Conservation (phyloP, 805 yeast species). For the Yamadazyma ubonensis region DNA sequence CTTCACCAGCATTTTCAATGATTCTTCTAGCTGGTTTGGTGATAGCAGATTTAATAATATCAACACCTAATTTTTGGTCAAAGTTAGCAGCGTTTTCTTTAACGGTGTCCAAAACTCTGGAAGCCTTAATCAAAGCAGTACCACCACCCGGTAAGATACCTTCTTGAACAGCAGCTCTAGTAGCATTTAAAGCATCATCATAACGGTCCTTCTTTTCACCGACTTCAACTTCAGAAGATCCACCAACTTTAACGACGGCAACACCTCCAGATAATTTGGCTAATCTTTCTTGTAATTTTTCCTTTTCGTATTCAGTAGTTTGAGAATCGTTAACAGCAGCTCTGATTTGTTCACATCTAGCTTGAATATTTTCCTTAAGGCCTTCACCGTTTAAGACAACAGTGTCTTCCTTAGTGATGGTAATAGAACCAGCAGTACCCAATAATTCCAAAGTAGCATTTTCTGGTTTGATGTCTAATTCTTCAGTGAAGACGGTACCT, state of each 20-base stretch:
- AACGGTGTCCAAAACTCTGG: conserved; percentile 67
- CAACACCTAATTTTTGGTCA: conserved; percentile 95
- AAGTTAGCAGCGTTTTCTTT: conserved; percentile 72
- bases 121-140: conserved; percentile 93
- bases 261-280: conserved; percentile 98
- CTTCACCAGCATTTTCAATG: conserved; percentile 95
- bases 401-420: conserved; percentile 94
- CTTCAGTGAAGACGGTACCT: conserved; percentile 90
- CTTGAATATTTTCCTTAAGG: conserved; percentile 69
- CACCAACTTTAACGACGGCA: conserved; percentile 97
- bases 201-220: conserved; percentile 99
- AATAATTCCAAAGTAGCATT: conserved; percentile 85
- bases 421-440: conserved; percentile 88
- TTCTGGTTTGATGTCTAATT: conserved; percentile 92
- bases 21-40: conserved; percentile 94
- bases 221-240: conserved; percentile 94
- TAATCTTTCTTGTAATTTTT: conserved; percentile 94
- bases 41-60: conserved; percentile 88
- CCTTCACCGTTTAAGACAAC: conserved; percentile 93
- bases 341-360: conserved; percentile 94
- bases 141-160: conserved; percentile 99
- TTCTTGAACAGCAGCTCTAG: conserved; percentile 98
- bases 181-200: conserved; percentile 97
- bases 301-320: conserved; percentile 90
- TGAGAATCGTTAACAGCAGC: conserved; percentile 68